phyloP scores from a whole-genome alignment of 768 basidiomycete species.

The Termitomyces sp. region DNA sequence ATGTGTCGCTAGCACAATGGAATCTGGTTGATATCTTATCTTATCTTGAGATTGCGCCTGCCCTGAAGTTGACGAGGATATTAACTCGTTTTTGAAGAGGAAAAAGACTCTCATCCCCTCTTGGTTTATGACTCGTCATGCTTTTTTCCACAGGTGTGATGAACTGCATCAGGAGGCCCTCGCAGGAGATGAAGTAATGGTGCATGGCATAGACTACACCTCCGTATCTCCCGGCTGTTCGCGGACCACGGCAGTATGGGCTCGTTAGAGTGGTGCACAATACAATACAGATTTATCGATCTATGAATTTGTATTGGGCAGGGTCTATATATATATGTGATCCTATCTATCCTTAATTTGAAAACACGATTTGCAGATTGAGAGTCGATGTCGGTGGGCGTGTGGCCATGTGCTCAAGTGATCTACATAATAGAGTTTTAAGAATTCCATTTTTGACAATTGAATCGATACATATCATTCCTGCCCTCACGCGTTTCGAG shows the following conservation, averaged over 20 bases:
- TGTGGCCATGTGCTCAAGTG: constrained; percentile 8
- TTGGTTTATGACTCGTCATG: constrained; percentile 37
- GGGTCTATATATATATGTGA: background rate
- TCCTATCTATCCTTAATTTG: background rate
- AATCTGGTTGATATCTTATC: constrained; percentile 1
- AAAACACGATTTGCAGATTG: background rate
- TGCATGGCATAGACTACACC: constrained; percentile 85
- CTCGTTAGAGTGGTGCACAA: constrained; percentile 89
- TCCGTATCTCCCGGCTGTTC: constrained; percentile 79
- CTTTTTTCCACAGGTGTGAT: constrained; percentile 38
- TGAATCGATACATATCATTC: constrained; percentile 16
- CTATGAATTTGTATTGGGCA: background rate
- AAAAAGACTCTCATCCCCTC: constrained; percentile 37
- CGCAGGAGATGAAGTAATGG: constrained; percentile 91
- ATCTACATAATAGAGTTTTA: background rate
- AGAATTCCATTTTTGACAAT: constrained; percentile 26
- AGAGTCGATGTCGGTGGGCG: background rate
- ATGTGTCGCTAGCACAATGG: background rate
- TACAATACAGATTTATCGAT: constrained; percentile 9
- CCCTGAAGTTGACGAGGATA: constrained; percentile 20
- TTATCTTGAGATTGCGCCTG: constrained; percentile 14
- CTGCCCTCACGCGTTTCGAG: constrained; percentile 2
- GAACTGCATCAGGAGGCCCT: constrained; percentile 52
- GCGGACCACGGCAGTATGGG: constrained; percentile 56
- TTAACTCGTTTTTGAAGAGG: background rate